Evolutionary conservation across 2,329 filamentous ascomycete species (phyloP).

Genomic region (Cladosporium sp.): DNA sequence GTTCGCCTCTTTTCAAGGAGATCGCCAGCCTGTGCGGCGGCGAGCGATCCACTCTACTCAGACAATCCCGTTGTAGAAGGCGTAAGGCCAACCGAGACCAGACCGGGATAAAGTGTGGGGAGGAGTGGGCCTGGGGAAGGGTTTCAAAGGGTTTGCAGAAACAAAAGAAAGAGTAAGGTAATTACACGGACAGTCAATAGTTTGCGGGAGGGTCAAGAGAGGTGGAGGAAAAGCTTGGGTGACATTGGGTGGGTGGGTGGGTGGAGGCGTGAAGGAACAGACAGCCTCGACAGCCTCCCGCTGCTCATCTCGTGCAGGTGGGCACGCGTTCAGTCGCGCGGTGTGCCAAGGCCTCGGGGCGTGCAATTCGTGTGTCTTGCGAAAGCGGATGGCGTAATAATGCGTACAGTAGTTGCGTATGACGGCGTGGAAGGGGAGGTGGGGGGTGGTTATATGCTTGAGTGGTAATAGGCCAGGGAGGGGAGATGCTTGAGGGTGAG

Average conservation of each 20-base stretch:
- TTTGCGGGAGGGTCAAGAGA: neutral
- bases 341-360: constrained; percentile 10
- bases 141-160: neutral
- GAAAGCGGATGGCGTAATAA: constrained; percentile 6
- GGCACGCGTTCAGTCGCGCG: constrained; percentile 14
- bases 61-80: constrained; percentile 4
- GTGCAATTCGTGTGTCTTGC: constrained; percentile 4
- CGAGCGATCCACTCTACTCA: constrained; percentile 7
- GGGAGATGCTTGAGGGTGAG: too few species aligned
- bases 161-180: neutral
- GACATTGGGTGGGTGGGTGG: neutral
- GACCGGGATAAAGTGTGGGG: constrained; percentile 9
- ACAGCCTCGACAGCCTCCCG: neutral
- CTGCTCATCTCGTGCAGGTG: constrained; percentile 9
- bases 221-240: neutral
- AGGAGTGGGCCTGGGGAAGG: constrained; percentile 6
- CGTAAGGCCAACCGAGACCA: neutral
- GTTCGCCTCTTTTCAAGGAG: neutral
- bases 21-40: constrained; percentile 1
- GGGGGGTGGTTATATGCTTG: neutral
- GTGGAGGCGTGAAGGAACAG: neutral
- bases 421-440: neutral
- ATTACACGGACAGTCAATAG: neutral
- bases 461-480: neutral
- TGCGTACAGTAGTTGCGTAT: neutral